Evolutionary conservation across 129 eudicot genomes (phyloP).

Genomic region (Chrysanthemum makinoi): DNA sequence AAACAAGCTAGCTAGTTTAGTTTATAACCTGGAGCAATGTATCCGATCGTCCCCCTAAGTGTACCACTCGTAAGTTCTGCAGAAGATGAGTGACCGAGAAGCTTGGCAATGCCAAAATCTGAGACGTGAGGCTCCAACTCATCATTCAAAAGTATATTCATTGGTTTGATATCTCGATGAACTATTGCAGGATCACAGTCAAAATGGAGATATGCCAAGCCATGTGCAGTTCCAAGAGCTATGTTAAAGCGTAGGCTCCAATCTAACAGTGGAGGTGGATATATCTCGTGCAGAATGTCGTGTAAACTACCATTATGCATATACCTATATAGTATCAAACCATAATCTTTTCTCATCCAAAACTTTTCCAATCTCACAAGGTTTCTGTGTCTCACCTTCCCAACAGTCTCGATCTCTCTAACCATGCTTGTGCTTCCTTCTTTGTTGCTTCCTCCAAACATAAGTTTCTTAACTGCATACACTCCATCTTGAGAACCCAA

Average conservation of each 20-base stretch:
- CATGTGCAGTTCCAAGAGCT: conserved; percentile 81
- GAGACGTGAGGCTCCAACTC: conserved; percentile 89
- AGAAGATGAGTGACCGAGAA: conserved; percentile 63
- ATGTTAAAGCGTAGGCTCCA: conserved; percentile 70
- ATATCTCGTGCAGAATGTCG: conserved; percentile 54
- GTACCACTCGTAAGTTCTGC: conserved; percentile 31
- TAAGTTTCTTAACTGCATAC: conserved; percentile 74
- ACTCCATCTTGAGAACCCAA: conserved; percentile 44
- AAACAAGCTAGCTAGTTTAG: neutral
- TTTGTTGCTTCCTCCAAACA: conserved; percentile 38
- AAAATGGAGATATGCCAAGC: conserved; percentile 78
- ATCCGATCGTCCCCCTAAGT: conserved; percentile 76
- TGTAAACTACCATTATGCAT: conserved; percentile 90
- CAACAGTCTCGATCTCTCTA: conserved; percentile 15
- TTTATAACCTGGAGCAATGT: conserved; percentile 81
- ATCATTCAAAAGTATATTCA: conserved; percentile 71
- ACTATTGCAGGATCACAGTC: conserved; percentile 80
- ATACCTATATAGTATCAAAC: conserved; percentile 60
- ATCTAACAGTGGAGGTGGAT: conserved; percentile 50
- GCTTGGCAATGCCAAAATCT: conserved; percentile 93
- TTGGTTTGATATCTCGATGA: conserved; percentile 84
- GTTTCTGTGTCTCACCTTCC: conserved; percentile 82
- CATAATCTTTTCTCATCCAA: conserved; percentile 71
- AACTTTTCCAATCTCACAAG: conserved; percentile 62
- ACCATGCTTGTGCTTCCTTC: conserved; percentile 68